Evolutionary conservation across 2,329 filamentous ascomycete species (phyloP), one percentile per base, ranked within the genome.

Genomic region (Chrysosphaeria jannelii): DNA sequence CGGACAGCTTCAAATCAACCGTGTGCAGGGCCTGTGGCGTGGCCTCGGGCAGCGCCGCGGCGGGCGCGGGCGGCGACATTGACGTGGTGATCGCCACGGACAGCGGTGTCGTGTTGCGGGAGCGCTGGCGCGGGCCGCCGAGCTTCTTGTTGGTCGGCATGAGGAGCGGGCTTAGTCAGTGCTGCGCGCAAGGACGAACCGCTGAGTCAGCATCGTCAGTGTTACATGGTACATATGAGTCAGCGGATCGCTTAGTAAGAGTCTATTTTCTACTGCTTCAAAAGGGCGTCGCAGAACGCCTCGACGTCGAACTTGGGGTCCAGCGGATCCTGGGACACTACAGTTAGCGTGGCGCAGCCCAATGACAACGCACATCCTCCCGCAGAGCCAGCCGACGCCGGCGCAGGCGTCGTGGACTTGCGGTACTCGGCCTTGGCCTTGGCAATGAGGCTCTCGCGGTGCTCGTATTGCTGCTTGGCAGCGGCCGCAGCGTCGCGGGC

Each of bases 231-330:
- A n/a, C n/a, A n/a, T n/a, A n/a, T n/a, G n/a, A n/a, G n/a, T n/a
- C n/a, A n/a, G n/a, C n/a, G n/a, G n/a, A n/a, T n/a, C n/a, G n/a
- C n/a, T n/a, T n/a, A n/a, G n/a, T n/a, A n/a, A n/a, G n/a, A n/a
- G n/a, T n/a, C n/a, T n/a, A n/a, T n/a, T 35, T 52, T 43, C 39
- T 46, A 57, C 40, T 56, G 44, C 41, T 51, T 46, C 33, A 46
- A 36, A 36, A 76, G 48, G 36, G 60, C 54, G 39, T 62, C 58
- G 45, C 90, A 49, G 46, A 63, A 75, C 36, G 71, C 66, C 55
- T 93, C 81, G 36, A 93, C 57, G 44, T 97, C 79, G 51, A 93
- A 93, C 41, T 78, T 75, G 41, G 78, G 65, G 51, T 85, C 65
- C 41, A 68, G 62, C 29, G 69, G 69, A 49, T 93, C 41, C 34